Percentiles rank a stretch among this genome's conserved stretches.
phyloP scores from a whole-genome alignment of 2,329 filamentous ascomycete species.

The Apiospora rasikravindrae region DNA sequence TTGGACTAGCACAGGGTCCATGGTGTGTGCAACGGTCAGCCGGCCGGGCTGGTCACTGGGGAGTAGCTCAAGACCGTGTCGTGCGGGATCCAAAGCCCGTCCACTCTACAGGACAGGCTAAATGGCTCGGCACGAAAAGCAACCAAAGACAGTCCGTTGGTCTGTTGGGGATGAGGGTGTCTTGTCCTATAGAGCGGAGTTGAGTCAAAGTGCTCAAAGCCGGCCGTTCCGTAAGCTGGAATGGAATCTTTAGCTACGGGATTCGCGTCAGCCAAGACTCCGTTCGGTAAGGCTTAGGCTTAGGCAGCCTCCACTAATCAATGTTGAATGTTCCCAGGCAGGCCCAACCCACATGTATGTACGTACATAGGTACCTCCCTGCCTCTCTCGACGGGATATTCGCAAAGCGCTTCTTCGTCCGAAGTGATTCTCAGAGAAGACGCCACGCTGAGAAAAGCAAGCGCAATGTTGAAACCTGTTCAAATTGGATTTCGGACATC shows the following conservation, averaged over 20 bases:
- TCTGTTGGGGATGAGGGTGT: background rate
- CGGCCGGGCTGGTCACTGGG: background rate
- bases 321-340: too few relatives aligned
- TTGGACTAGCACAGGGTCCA: background rate
- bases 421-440: background rate
- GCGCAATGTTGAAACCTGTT: background rate
- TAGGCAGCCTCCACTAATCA: too few relatives aligned
- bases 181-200: background rate
- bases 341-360: background rate
- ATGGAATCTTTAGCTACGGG: background rate
- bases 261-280: slow-evolving; percentile 1
- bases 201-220: background rate
- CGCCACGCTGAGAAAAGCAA: background rate
- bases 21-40: background rate
- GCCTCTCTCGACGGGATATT: background rate
- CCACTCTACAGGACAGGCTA: background rate
- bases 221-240: background rate
- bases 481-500: background rate
- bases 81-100: background rate
- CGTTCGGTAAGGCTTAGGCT: background rate
- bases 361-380: background rate
- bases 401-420: background rate
- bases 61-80: background rate
- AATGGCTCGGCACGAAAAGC: background rate
- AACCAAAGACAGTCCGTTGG: background rate